Percentiles rank a stretch among this genome's conserved stretches.
Evolutionary conservation across 345 rosid species (phyloP).

Genomic region (Salix viminalis): DNA sequence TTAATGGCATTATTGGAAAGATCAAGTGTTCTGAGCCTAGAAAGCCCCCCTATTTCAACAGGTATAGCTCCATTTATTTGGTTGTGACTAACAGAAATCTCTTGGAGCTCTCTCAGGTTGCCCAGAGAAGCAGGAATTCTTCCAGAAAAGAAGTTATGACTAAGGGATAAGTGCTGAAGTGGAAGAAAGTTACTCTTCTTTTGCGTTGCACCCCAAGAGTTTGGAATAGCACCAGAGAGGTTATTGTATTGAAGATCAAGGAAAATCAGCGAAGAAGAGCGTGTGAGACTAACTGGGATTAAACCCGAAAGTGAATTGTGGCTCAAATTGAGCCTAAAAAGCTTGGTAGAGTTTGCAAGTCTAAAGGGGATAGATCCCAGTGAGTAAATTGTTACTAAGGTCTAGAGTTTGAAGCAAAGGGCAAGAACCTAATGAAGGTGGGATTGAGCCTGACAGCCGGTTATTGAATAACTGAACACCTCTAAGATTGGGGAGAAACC

Average conservation of each 20-base stretch:
- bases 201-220: slow-evolving; percentile 33
- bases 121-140: slow-evolving; percentile 9
- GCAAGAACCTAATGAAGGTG: slow-evolving; percentile 66
- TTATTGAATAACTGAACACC: slow-evolving; percentile 25
- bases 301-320: slow-evolving; percentile 59
- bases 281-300: slow-evolving; percentile 46
- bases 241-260: slow-evolving; percentile 72
- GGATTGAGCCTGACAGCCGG: slow-evolving; percentile 33
- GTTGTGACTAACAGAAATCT: slow-evolving; percentile 6
- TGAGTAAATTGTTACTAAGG: slow-evolving; percentile 19
- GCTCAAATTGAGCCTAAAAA: slow-evolving; percentile 55
- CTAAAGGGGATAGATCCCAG: slow-evolving; percentile 16
- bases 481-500: slow-evolving; percentile 22
- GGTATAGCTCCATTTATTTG: slow-evolving; percentile 7
- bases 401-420: slow-evolving; percentile 67
- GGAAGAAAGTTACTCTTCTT: slow-evolving; percentile 26
- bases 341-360: slow-evolving; percentile 21
- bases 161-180: no score
- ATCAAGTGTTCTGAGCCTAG: slow-evolving; percentile 7
- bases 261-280: slow-evolving; percentile 49
- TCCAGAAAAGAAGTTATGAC: no score
- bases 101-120: not conserved
- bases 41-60: not conserved
- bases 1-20: slow-evolving; percentile 14
- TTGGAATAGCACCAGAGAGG: slow-evolving; percentile 69